Evolutionary conservation across 257 asterid genomes (phyloP).

Genomic region (Phtheirospermum japonicum): DNA sequence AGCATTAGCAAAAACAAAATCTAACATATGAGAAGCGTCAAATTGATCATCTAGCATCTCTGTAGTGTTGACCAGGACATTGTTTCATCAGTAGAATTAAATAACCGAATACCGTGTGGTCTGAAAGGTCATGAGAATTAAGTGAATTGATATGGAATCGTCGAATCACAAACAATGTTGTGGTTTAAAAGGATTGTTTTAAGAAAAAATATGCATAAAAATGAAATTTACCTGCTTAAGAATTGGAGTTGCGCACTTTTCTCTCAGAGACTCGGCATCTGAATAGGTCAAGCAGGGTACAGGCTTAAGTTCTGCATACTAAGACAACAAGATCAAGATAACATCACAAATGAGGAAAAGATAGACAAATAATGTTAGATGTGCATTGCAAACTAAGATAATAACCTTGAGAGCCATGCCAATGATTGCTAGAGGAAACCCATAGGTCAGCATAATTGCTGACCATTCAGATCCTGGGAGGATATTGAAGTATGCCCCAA

Average conservation of each 20-base stretch:
- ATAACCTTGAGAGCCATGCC: conserved; percentile 99
- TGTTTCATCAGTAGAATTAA: not conserved
- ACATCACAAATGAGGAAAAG: conserved; percentile 13
- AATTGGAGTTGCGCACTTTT: conserved; percentile 84
- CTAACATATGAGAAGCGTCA: not conserved
- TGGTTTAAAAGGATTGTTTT: too few species aligned
- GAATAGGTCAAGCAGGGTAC: conserved; percentile 90
- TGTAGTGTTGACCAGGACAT: not conserved
- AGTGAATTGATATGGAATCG: too few species aligned
- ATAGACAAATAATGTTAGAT: not conserved
- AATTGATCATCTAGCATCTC: not conserved
- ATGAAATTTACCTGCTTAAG: conserved; percentile 71
- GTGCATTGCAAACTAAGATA: conserved; percentile 7
- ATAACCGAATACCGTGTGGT: not conserved
- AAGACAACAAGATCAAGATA: conserved; percentile 29
- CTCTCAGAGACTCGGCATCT: conserved; percentile 74
- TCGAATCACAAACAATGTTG: too few species aligned
- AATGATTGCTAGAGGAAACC: conserved; percentile 93
- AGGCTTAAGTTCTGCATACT: conserved; percentile 99
- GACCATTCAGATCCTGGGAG: conserved; percentile 99
- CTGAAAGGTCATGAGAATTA: too few species aligned
- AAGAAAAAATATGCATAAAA: not conserved
- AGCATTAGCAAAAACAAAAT: not conserved
- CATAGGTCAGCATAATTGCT: conserved; percentile 92
- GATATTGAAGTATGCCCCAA: conserved; percentile 93